These are phyloP conservation scores for Populus simonii DNA, from an alignment of 345 rosid species.

Conservation along the genomic window DNA sequence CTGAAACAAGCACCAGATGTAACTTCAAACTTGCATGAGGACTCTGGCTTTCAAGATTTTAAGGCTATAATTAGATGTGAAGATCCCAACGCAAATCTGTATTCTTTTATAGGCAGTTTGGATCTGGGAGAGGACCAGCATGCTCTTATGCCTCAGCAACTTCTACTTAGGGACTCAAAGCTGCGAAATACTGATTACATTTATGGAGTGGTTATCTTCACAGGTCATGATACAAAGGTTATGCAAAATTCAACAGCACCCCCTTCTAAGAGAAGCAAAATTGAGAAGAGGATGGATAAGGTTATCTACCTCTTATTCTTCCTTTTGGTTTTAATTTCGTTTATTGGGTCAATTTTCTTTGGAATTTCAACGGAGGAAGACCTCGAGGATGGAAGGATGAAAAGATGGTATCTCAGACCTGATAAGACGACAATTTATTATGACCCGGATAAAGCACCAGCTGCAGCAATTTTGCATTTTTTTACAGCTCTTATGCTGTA, in stretches of 20 bases:
- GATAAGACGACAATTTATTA: constrained; percentile 63
- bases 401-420: constrained; percentile 96
- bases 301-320: constrained; percentile 67
- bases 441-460: constrained; percentile 55
- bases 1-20: constrained; percentile 69
- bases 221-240: constrained; percentile 89
- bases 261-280: constrained; percentile 90
- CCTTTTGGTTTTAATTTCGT: constrained; percentile 58
- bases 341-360: constrained; percentile 67
- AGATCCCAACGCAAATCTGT: constrained; percentile 91
- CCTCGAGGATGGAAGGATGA: constrained; percentile 58
- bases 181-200: constrained; percentile 84
- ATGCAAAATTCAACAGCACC: constrained; percentile 89
- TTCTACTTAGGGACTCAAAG: constrained; percentile 86
- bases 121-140: constrained; percentile 56
- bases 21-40: constrained; percentile 58
- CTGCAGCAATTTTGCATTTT: constrained; percentile 67
- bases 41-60: constrained; percentile 58
- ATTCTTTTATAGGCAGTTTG: constrained; percentile 75
- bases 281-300: constrained; percentile 82
- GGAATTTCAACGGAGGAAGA: constrained; percentile 75
- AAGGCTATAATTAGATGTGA: constrained; percentile 76
- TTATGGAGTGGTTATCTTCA: constrained; percentile 81
- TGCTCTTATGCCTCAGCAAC: constrained; percentile 85
- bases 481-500: constrained; percentile 85